Evolutionary conservation across 345 rosid genomes (phyloP), one percentile per base, ranked within the genome.

Genomic region (Hypericum androsaemum): DNA sequence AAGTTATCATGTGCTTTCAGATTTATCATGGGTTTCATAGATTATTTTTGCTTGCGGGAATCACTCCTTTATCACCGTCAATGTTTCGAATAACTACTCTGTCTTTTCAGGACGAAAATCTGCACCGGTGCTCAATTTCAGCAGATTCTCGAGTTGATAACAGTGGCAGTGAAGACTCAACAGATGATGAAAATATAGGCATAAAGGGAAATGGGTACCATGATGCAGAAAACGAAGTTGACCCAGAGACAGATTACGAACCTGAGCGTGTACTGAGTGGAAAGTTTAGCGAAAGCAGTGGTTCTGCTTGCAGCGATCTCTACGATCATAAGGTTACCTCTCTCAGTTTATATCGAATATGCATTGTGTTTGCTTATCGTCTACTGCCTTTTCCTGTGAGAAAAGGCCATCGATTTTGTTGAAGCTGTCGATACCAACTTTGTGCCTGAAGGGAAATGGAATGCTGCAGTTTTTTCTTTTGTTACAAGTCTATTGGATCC

Each of bases 231-330:
- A 81, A 85, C 77, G 98, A 81, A 77, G 94, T 71, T 45, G 95
- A 83, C 61, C 86, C 73, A 38, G 90, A 77, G 69, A 72, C 86
- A 39, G 96, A 88, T 62, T 83, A 85, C 56, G 95, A 85, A 51
- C 80, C 69, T 56, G 89, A 78, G 63, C 72, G 87, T 43, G 78
- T 68, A 14, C 74, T 71, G 49, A 88, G 96, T 73, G 98, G 96
- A 60, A 92, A 88, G 68, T 72, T 85, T 70, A 88, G 94, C 70
- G 98, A 88, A 74, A 85, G 84, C 70, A 88, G 96, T 45, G 83
- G 83, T 47, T 85, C 73, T 61, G 83, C 82, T 50, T 81, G 83
- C 71, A 76, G 83, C 49, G 98, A 92, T 77, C 84, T 85, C 41
- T 92, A 85, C 67, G 95, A 84, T 56, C 79, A 83, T 62, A 92